Evolutionary conservation across 371 early-diverging fungal species (phyloP), one percentile per base, ranked within the genome.

Genomic region (Mucor racemosus): DNA sequence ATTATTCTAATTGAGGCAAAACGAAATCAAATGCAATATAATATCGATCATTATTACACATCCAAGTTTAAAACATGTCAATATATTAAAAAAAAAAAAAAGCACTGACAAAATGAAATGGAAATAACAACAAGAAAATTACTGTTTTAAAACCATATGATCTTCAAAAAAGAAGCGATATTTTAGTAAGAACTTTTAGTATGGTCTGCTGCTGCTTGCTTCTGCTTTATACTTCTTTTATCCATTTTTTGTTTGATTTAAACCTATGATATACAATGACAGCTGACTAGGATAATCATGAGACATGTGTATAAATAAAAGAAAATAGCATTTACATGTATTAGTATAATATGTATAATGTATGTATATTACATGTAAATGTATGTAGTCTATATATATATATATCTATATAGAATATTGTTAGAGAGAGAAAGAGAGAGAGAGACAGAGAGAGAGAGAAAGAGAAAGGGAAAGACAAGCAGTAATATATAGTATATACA

Each of bases 161-260:
- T 63, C 34, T 0, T 40, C 34, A 53, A 39, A 63, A 54, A 38
- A 62, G 5, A 13, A 14, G 33, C 10, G 33, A 59, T 3, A 59
- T 56, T 36, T 19, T 46, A 42, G 44, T 31, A 66, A 55, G 54
- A 44, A 60, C 67, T 66, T 66, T 66, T 61, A 66, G 67, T 60
- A 61, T 66, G 67, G 61, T 61, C 67, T 66, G 67, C 67, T 66
- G 67, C 67, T 61, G 60, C 61, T 50, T 62, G 62, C 62, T 62
- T 17, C 26, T 53, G 36, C 62, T 50, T 62, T 21, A 38, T 62
- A 53, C 48, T 53, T 62, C 36, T 62, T 36, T 48, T 38, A 26
- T 38, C 11, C 1, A 53, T 31, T 14, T n/a, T 33, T 60, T 21
- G 19, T 48, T 48, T 48, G 48, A 48, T 48, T 54, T 66, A 60